Evolutionary conservation across 345 rosid species (phyloP).

Genomic region (Salix exigua): DNA sequence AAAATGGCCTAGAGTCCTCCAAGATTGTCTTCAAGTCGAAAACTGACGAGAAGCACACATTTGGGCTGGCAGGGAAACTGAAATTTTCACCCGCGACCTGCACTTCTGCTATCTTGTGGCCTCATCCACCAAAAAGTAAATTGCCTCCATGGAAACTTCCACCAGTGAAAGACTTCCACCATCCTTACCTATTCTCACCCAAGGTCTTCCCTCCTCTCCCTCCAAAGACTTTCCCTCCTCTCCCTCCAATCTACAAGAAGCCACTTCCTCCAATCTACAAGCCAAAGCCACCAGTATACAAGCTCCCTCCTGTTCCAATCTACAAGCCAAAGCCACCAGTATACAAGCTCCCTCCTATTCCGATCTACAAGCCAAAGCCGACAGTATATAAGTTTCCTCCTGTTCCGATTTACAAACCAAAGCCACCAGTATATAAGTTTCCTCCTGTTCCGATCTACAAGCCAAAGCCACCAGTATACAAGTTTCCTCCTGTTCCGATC

Average conservation of each 20-base stretch:
- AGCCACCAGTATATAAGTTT: not conserved
- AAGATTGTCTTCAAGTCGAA: constrained; percentile 49
- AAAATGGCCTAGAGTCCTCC: constrained; percentile 48
- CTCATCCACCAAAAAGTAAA: constrained; percentile 35
- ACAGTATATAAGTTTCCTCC: not conserved
- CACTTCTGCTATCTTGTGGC: constrained; percentile 57
- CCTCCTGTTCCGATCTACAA: not conserved
- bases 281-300: not conserved
- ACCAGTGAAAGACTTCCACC: constrained; percentile 21
- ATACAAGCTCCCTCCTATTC: not conserved
- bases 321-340: constrained; percentile 11
- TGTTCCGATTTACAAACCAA: not conserved
- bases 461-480: not conserved
- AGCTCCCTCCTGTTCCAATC: not conserved
- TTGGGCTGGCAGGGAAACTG: constrained; percentile 54
- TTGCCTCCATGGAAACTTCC: constrained; percentile 30
- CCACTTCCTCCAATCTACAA: constrained; percentile 20
- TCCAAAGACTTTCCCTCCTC: not conserved
- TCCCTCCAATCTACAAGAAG: constrained; percentile 18
- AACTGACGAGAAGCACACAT: constrained; percentile 39
- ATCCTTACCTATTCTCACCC: constrained; percentile 17
- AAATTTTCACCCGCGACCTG: constrained; percentile 60
- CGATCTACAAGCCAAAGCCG: constrained; percentile 1
- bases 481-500: not conserved
- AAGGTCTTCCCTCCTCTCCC: constrained; percentile 17